Conservation (phyloP, 1,284 basidiomycete genomes). For the Melampsora americana region DNA sequence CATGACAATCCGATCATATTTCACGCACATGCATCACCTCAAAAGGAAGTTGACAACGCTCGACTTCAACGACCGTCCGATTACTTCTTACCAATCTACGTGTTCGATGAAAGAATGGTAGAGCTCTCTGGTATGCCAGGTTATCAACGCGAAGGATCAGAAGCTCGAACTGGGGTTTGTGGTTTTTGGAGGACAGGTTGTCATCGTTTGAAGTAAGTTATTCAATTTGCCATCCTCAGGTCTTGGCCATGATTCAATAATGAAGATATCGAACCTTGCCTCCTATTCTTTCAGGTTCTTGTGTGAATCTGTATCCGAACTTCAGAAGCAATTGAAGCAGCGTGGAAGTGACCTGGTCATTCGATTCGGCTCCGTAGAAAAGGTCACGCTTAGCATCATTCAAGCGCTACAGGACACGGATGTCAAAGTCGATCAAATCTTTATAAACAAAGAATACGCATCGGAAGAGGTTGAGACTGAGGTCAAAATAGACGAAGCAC, state of each 20-base stretch:
- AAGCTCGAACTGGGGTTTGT: conserved; percentile 52
- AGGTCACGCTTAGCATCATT: conserved; percentile 55
- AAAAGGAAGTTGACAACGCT: conserved; percentile 47
- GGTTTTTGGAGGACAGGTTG: conserved; percentile 59
- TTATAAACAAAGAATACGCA: conserved; percentile 56
- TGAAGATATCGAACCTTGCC: background rate
- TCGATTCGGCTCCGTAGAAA: conserved; percentile 58
- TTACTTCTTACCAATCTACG: conserved; percentile 60
- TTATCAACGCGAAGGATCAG: conserved; percentile 53
- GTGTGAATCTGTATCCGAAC: conserved; percentile 58
- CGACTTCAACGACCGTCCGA: conserved; percentile 51
- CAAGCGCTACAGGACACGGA: conserved; percentile 53
- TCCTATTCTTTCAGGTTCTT: conserved; percentile 54
- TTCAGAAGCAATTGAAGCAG: conserved; percentile 55
- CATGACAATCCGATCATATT: conserved; percentile 60
- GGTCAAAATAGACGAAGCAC: conserved; percentile 7
- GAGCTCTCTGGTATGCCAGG: conserved; percentile 59
- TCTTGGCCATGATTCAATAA: background rate
- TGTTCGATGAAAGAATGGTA: conserved; percentile 60
- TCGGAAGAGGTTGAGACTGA: conserved; percentile 39
- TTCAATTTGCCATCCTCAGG: background rate
- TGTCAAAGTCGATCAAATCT: conserved; percentile 57
- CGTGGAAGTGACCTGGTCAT: conserved; percentile 59
- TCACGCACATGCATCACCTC: conserved; percentile 51
- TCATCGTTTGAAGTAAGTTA: conserved; percentile 52